Percentiles rank a stretch among this genome's conserved stretches.
These are phyloP conservation scores for Cladosporium sp. DNA, from an alignment of 2,329 filamentous ascomycete species.

Conservation along the genomic window DNA sequence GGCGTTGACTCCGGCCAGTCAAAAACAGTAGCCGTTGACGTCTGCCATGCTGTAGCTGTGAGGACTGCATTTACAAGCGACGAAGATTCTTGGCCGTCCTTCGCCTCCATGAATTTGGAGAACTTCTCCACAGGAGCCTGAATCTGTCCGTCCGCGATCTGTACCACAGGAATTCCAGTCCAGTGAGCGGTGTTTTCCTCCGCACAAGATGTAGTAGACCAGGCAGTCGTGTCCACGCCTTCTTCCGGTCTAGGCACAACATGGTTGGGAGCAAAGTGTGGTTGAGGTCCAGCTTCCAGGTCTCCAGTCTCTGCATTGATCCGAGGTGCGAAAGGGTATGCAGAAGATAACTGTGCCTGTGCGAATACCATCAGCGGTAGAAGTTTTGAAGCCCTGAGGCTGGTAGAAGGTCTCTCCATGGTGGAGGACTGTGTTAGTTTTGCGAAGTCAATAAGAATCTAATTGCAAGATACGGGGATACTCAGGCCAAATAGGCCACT, in stretches of 20 bases:
- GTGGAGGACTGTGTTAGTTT: conserved; percentile 22
- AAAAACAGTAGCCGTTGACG: conserved; percentile 21
- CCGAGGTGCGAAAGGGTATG: conserved; percentile 28
- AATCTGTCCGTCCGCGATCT: conserved; percentile 30
- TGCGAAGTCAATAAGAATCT: conserved; percentile 28
- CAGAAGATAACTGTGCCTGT: conserved; percentile 31
- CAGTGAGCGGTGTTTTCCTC: background rate
- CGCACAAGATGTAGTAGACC: conserved; percentile 13
- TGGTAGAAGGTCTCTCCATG: conserved; percentile 26
- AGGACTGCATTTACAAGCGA: background rate
- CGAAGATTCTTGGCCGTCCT: background rate
- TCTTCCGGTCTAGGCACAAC: conserved; percentile 8
- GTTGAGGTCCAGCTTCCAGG: conserved; percentile 15
- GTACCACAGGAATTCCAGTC: conserved; percentile 12
- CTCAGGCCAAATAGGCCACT: conserved; percentile 17
- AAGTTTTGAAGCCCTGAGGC: conserved; percentile 26
- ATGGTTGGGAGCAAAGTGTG: conserved; percentile 15
- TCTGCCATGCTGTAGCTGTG: conserved; percentile 9
- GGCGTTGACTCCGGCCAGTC: conserved; percentile 10
- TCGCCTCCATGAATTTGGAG: conserved; percentile 1
- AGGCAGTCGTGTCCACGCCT: conserved; percentile 19
- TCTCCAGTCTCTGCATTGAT: conserved; percentile 16
- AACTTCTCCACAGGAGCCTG: conserved; percentile 19
- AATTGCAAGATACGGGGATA: conserved; percentile 26
- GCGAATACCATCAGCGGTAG: conserved; percentile 33